Evolutionary conservation across 2,329 filamentous ascomycete species (phyloP), one percentile per base, ranked within the genome.

Genomic region (Acephala macrosclerotiorum): DNA sequence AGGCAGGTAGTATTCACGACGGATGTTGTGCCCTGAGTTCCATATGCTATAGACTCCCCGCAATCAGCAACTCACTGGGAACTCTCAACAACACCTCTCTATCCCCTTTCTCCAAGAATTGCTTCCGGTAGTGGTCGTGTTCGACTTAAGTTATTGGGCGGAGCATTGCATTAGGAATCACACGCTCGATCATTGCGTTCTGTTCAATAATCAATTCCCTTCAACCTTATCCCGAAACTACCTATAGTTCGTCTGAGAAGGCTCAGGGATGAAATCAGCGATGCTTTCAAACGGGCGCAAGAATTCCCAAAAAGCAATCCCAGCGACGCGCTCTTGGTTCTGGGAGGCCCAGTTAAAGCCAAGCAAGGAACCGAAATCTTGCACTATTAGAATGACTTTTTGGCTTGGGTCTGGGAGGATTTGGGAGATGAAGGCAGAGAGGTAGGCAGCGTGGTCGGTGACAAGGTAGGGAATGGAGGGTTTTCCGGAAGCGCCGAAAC

Each of bases 261-360:
- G 40, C 1, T 25, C 42, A 7, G 11, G 5, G 25, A 49, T 22
- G 2, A 40, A 20, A 49, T 60, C 58, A 49, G 33, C 58, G 12
- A 49, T 49, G 18, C 7, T 35, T 33, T 9, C 20, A 29, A 60
- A 60, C 0, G 58, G 58, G 8, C 58, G 58, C 6, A 60, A 12
- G 40, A 60, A 60, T 40, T 60, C 58, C 40, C 29, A 49, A 11
- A 60, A 60, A 18, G 58, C 40, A 3, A 60, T 22, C 2, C 42
- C 58, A 20, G 16, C 29, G 29, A 57, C 29, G 12, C 55, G 55
- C 9, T n/a, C 26, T 7, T 35, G n/a, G 20, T 57, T 20, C 16
- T 57, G 55, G 6, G 12, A 9, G 3, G 55, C 55, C 55, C 55
- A 57, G 33, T 57, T 7, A 25, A 57, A 57, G 2, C 55, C 55